Conservation (phyloP, 2,329 filamentous ascomycete species). For the Blastomyces emzantsi region DNA sequence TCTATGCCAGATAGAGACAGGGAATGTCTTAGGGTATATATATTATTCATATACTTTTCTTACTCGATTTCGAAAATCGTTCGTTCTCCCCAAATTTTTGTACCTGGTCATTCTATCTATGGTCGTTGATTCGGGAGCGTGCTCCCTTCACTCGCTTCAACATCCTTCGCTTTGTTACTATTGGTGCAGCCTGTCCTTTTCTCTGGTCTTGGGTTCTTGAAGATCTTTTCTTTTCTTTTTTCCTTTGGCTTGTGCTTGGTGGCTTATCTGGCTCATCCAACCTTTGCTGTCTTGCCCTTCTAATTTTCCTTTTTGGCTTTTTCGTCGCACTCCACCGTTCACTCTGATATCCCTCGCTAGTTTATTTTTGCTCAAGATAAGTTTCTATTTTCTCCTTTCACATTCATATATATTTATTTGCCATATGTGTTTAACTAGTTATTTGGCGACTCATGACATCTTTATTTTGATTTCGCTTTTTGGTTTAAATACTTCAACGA, state of each 20-base stretch:
- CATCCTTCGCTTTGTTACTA: neutral
- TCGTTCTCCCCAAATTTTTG: neutral
- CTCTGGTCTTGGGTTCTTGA: neutral
- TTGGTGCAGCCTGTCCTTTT: neutral
- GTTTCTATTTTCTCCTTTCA: neutral
- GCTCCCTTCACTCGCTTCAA: neutral
- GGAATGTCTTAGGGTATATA: conserved; percentile 4
- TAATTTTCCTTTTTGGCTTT: neutral
- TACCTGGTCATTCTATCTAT: neutral
- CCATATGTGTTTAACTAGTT: conserved; percentile 1
- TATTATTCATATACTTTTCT: conserved; percentile 1
- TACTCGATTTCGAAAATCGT: neutral
- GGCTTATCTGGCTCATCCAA: neutral
- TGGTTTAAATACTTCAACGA: neutral
- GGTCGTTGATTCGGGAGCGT: neutral
- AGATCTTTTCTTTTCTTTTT: neutral
- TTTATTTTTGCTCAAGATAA: neutral
- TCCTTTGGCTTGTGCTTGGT: neutral
- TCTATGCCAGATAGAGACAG: neutral
- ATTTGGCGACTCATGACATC: neutral
- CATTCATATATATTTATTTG: neutral
- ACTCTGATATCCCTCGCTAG: neutral
- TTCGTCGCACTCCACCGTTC: neutral
- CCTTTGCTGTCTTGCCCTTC: neutral
- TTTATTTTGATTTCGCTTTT: neutral